A percentile compares a stretch with the other conserved stretches of the same genome.
Conservation (phyloP, 495 filamentous ascomycete genomes). For the Aspergillus steynii region DNA sequence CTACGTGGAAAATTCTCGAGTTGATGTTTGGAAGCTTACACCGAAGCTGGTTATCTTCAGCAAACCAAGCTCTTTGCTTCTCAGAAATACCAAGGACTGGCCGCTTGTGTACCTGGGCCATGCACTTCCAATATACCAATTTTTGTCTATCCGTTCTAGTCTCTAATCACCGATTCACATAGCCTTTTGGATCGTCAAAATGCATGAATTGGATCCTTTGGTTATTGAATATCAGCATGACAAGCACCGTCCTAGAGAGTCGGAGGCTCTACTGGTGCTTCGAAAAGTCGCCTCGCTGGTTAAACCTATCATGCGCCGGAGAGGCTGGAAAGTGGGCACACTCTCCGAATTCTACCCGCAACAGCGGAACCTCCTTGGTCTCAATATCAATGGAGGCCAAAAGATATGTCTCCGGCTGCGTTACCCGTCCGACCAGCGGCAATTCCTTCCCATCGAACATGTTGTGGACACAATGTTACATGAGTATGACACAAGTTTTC, state of each 20-base stretch:
- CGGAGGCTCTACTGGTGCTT: constrained; percentile 79
- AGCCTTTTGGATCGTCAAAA: constrained; percentile 30
- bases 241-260: constrained; percentile 64
- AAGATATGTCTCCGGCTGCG: constrained; percentile 84
- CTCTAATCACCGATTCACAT: not conserved
- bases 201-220: constrained; percentile 68
- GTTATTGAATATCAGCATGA: constrained; percentile 81
- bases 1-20: not conserved
- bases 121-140: not conserved
- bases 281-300: constrained; percentile 85
- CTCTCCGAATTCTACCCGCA: constrained; percentile 85
- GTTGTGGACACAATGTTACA: constrained; percentile 93
- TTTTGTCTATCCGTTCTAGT: not conserved
- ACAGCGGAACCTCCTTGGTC: constrained; percentile 72
- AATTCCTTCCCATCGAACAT: constrained; percentile 79
- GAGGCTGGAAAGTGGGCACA: constrained; percentile 75
- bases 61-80: not conserved
- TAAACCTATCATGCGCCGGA: constrained; percentile 91
- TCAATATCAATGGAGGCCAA: constrained; percentile 75
- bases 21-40: not conserved
- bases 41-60: not conserved
- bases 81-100: not conserved
- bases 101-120: not conserved
- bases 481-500: constrained; percentile 55
- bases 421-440: constrained; percentile 68